phyloP scores from a whole-genome alignment of 176 grass and related monocot genomes.

The Tillandsia leiboldiana region DNA sequence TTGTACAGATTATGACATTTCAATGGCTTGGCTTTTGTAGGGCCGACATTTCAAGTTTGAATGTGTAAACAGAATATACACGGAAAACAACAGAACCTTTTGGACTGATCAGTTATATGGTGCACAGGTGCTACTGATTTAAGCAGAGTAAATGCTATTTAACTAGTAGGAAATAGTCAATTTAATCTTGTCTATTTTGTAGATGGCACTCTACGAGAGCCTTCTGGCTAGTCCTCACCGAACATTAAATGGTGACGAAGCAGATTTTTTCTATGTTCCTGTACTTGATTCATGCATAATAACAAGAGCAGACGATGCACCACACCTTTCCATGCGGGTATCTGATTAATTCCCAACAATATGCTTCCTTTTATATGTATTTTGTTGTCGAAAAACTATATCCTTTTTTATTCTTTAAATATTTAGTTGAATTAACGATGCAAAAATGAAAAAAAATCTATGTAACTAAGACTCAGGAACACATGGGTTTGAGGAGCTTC shows the following conservation, averaged over 20 bases:
- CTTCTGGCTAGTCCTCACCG: constrained; percentile 85
- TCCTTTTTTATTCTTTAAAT: neutral
- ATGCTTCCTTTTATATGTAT: neutral
- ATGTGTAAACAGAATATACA: constrained; percentile 93
- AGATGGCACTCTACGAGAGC: constrained; percentile 96
- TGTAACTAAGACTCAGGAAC: constrained; percentile 29
- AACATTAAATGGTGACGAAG: constrained; percentile 87
- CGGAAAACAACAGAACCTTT: constrained; percentile 63
- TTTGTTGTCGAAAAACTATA: neutral
- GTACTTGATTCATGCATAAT: constrained; percentile 92
- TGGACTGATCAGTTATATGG: constrained; percentile 83
- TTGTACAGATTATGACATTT: constrained; percentile 1
- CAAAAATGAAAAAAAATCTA: neutral
- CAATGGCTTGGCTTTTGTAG: constrained; percentile 27
- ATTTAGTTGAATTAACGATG: neutral
- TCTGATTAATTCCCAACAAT: neutral
- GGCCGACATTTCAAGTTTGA: constrained; percentile 77
- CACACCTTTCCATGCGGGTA: constrained; percentile 60
- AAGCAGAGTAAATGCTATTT: neutral
- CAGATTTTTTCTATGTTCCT: constrained; percentile 98
- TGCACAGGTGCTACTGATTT: constrained; percentile 56
- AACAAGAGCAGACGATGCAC: constrained; percentile 78
- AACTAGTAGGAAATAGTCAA: constrained; percentile 15
- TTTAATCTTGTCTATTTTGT: constrained; percentile 20
- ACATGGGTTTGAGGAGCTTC: constrained; percentile 42